Conservation (phyloP, 2,329 filamentous ascomycete genomes). For the Neoascochyta sp. region DNA sequence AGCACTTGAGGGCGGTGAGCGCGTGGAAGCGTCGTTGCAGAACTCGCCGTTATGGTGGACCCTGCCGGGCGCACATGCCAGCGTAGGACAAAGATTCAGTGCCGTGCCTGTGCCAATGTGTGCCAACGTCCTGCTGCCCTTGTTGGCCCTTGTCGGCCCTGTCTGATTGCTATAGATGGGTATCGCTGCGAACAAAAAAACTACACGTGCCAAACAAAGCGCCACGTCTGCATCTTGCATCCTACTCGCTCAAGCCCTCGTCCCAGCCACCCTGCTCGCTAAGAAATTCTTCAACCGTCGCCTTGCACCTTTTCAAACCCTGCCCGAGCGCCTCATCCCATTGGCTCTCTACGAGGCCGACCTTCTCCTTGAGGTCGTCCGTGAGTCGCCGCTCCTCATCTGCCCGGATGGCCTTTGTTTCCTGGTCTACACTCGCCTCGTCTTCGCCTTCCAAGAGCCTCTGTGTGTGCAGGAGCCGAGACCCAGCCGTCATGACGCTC, state of each 20-base stretch:
- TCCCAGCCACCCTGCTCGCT: constrained; percentile 83
- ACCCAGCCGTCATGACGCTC: constrained; percentile 66
- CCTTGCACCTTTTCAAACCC: constrained; percentile 68
- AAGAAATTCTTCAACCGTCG: constrained; percentile 69
- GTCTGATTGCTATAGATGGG: constrained; percentile 23
- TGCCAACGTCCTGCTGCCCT: too few relatives aligned
- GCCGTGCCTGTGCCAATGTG: too few relatives aligned
- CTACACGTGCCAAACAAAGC: constrained; percentile 16
- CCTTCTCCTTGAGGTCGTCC: constrained; percentile 88
- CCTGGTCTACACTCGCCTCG: constrained; percentile 40
- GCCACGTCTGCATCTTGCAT: constrained; percentile 6
- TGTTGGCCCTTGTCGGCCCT: too few relatives aligned
- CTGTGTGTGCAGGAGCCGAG: constrained; percentile 64
- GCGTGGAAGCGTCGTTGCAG: too few relatives aligned
- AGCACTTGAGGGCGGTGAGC: constrained; percentile 12
- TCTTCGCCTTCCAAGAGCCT: constrained; percentile 44
- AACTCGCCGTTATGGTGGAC: too few relatives aligned
- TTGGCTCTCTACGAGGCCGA: constrained; percentile 82
- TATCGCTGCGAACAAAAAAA: constrained; percentile 30
- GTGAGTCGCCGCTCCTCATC: constrained; percentile 70
- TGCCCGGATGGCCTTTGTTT: constrained; percentile 57
- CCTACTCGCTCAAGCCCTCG: constrained; percentile 52
- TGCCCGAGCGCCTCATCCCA: constrained; percentile 86
- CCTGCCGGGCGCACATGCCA: constrained; percentile 10
- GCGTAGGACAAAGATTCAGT: constrained; percentile 25